A percentile compares a stretch with the other conserved stretches of the same genome.
phyloP scores from a whole-genome alignment of 768 basidiomycete species.

The Boletus huronensis region DNA sequence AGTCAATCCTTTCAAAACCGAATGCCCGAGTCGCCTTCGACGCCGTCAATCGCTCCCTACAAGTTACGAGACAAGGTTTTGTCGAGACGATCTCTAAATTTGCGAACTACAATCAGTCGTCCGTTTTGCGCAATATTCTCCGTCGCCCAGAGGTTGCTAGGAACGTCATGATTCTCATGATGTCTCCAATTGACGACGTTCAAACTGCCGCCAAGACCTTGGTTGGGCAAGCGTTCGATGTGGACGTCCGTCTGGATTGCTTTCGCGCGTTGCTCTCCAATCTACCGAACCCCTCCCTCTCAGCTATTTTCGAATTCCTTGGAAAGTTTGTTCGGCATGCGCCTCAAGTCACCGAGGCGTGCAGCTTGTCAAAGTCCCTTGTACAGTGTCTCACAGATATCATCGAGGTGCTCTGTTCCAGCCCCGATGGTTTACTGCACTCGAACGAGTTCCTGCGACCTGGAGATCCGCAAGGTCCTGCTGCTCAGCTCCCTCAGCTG shows the following conservation, averaged over 20 bases:
- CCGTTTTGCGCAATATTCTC: slow-evolving; percentile 54
- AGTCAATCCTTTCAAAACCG: slow-evolving; percentile 32
- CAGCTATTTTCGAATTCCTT: slow-evolving; percentile 70
- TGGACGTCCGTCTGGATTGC: slow-evolving; percentile 85
- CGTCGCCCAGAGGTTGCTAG: slow-evolving; percentile 52
- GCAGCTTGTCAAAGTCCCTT: slow-evolving; percentile 81
- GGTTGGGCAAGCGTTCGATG: slow-evolving; percentile 84
- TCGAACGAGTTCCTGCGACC: slow-evolving; percentile 47
- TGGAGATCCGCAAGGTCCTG: slow-evolving; percentile 42
- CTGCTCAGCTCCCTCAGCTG: slow-evolving; percentile 57
- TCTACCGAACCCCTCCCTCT: slow-evolving; percentile 60
- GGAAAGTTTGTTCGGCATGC: slow-evolving; percentile 63
- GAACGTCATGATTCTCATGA: slow-evolving; percentile 61
- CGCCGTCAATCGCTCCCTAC: slow-evolving; percentile 60
- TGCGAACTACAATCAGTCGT: slow-evolving; percentile 56
- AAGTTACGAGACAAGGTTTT: slow-evolving; percentile 58
- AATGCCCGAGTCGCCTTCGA: slow-evolving; percentile 38
- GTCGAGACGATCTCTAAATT: slow-evolving; percentile 58
- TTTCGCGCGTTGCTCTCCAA: slow-evolving; percentile 75
- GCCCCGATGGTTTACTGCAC: slow-evolving; percentile 67
- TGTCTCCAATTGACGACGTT: slow-evolving; percentile 78
- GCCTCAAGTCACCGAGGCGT: slow-evolving; percentile 72
- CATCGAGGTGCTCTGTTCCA: slow-evolving; percentile 80
- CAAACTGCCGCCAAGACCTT: slow-evolving; percentile 74
- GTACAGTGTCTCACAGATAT: slow-evolving; percentile 93